Conservation (phyloP, 352 stramenopile genomes). For the Globisporangium solare region DNA sequence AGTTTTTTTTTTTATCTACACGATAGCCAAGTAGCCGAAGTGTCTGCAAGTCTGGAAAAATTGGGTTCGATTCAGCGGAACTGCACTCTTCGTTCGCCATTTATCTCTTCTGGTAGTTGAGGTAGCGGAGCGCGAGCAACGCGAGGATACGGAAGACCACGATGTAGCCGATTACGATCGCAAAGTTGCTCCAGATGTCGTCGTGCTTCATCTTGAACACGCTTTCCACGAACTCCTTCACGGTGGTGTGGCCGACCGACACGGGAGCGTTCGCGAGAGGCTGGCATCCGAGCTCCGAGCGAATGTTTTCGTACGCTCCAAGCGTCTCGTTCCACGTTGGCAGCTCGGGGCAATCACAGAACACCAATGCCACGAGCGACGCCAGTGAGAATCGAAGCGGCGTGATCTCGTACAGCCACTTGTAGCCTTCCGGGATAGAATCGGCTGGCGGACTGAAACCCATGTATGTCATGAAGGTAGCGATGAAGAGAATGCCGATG, state of each 20-base stretch:
- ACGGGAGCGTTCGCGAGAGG: not conserved
- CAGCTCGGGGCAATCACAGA: slow-evolving; percentile 5
- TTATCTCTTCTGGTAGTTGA: slow-evolving; percentile 26
- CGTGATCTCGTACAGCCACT: slow-evolving; percentile 18
- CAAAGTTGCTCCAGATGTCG: slow-evolving; percentile 12
- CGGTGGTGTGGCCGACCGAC: too few relatives aligned
- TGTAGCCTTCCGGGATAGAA: slow-evolving; percentile 16
- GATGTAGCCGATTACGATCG: slow-evolving; percentile 5
- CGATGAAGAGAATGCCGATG: slow-evolving; percentile 22
- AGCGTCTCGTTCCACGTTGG: too few relatives aligned
- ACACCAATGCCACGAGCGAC: slow-evolving; percentile 9
- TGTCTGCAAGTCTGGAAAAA: too few relatives aligned
- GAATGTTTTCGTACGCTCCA: not conserved
- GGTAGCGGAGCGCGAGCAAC: slow-evolving; percentile 17
- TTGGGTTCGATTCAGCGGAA: too few relatives aligned
- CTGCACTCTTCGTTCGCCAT: too few relatives aligned
- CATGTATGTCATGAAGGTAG: slow-evolving; percentile 46
- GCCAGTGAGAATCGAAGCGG: slow-evolving; percentile 14
- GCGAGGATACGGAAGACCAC: slow-evolving; percentile 8
- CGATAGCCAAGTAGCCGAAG: too few relatives aligned
- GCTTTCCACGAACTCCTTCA: not conserved
- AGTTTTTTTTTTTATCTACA: too few relatives aligned
- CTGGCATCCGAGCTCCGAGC: slow-evolving; percentile 4
- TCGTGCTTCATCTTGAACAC: slow-evolving; percentile 18
- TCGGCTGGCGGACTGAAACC: slow-evolving; percentile 31